Conservation (phyloP, 768 basidiomycete genomes). For the Sarcodon sp. region DNA sequence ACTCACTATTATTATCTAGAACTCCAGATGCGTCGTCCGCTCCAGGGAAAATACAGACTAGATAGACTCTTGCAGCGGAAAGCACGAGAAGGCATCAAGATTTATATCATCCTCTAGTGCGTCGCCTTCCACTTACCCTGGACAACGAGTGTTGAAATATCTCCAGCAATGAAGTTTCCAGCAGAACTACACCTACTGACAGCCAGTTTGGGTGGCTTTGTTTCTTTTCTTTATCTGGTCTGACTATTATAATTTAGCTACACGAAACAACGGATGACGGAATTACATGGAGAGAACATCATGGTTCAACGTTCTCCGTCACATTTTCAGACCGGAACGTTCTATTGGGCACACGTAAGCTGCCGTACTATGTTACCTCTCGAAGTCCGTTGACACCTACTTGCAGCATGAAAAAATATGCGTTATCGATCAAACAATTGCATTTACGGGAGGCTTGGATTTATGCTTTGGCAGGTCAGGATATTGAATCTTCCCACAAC, state of each 20-base stretch:
- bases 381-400: background rate
- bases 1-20: constrained; percentile 25
- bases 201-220: constrained; percentile 49
- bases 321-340: constrained; percentile 94
- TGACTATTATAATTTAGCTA: constrained; percentile 34
- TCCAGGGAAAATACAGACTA: constrained; percentile 74
- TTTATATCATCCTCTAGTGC: constrained; percentile 90
- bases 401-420: constrained; percentile 92
- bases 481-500: constrained; percentile 1
- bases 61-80: constrained; percentile 82
- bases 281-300: constrained; percentile 74
- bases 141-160: constrained; percentile 1
- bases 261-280: constrained; percentile 69
- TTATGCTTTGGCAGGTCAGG: constrained; percentile 76
- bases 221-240: background rate
- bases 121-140: constrained; percentile 13
- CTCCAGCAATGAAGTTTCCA: constrained; percentile 85
- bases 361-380: background rate
- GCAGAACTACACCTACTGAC: constrained; percentile 85
- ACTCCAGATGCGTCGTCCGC: constrained; percentile 73
- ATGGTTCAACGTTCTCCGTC: constrained; percentile 96
- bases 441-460: constrained; percentile 97
- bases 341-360: constrained; percentile 96
- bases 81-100: constrained; percentile 91
- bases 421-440: constrained; percentile 93